Evolutionary conservation across 2,329 filamentous ascomycete species (phyloP).

Genomic region (Calonectria henricotiae): DNA sequence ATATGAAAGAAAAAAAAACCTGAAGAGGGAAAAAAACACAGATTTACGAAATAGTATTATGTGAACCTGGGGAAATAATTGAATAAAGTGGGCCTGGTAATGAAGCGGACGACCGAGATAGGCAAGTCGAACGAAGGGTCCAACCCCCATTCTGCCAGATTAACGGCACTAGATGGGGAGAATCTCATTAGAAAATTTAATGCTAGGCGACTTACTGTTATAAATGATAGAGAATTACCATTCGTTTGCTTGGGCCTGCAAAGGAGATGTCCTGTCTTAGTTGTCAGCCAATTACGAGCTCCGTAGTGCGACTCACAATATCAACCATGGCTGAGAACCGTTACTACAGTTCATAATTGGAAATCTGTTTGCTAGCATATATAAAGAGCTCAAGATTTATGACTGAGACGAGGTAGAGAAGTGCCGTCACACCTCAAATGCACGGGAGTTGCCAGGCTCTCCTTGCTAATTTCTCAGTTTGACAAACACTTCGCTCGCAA

Average conservation of each 20-base stretch:
- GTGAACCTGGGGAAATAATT: no score
- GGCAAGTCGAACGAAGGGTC: no score
- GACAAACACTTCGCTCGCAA: constrained; percentile 12
- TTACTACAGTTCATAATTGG: neutral
- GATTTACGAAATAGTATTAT: no score
- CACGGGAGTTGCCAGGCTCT: neutral
- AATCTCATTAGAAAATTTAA: no score
- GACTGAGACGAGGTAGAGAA: neutral
- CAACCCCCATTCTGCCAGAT: no score
- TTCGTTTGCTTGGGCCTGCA: neutral
- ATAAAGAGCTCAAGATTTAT: neutral
- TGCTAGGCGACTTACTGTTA: neutral
- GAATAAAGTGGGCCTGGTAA: no score
- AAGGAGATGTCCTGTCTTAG: neutral
- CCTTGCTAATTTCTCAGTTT: constrained; percentile 14
- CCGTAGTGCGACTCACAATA: neutral
- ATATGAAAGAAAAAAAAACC: no score
- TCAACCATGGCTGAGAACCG: neutral
- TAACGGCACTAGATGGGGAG: no score
- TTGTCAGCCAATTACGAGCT: neutral
- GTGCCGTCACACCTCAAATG: neutral
- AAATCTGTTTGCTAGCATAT: neutral
- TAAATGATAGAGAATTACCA: neutral
- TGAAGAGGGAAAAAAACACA: no score
- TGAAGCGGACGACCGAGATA: no score